These are phyloP conservation scores for Scedosporium apiospermum DNA, from an alignment of 2,329 filamentous ascomycete genomes.

Conservation along the genomic window DNA sequence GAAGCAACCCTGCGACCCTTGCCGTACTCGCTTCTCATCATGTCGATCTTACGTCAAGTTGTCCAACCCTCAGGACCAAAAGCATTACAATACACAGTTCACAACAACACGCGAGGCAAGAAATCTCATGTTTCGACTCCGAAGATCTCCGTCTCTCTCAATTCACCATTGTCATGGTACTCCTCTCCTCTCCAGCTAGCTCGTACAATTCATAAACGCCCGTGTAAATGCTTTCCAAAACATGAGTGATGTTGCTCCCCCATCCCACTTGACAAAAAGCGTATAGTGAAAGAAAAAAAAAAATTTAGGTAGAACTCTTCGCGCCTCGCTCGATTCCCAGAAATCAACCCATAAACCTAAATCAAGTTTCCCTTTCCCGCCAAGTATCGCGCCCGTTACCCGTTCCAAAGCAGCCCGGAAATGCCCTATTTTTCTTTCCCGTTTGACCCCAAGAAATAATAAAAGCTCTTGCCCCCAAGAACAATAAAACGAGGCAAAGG, in stretches of 20 bases:
- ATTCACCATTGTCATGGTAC: neutral
- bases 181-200: neutral
- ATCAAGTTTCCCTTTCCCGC: neutral
- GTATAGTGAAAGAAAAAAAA: neutral
- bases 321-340: neutral
- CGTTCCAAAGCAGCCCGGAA: neutral
- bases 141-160: neutral
- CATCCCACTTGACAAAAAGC: neutral
- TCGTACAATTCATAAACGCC: neutral
- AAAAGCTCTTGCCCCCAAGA: neutral
- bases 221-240: neutral
- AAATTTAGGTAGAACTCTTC: neutral
- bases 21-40: neutral
- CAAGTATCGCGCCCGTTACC: neutral
- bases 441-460: neutral
- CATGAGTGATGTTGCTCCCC: neutral
- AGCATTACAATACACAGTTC: neutral
- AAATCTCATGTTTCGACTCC: neutral
- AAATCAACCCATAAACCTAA: neutral
- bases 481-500: neutral
- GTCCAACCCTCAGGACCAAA: neutral
- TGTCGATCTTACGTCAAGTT: neutral
- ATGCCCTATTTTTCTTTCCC: slow-evolving; percentile 1
- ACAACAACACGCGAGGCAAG: neutral
- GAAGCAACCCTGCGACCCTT: neutral